Conservation (phyloP, 805 yeast species). For the Starmera amethionina region DNA sequence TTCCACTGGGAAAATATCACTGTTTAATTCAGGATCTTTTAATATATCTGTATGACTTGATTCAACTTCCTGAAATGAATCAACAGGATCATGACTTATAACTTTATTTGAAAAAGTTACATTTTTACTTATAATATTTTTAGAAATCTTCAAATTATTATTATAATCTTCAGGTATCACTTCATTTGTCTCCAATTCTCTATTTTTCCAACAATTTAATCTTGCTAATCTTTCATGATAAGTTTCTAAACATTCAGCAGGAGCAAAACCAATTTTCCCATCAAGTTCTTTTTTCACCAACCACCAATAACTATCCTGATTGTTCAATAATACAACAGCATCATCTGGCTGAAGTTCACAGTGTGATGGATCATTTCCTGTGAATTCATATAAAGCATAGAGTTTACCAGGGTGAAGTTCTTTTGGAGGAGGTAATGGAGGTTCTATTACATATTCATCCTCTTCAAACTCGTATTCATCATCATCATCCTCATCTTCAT, state of each 20-base stretch:
- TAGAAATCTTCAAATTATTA: not conserved
- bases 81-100: not conserved
- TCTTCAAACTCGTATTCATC: conserved; percentile 29
- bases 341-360: conserved; percentile 73
- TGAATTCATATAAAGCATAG: conserved; percentile 80
- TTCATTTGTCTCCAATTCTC: conserved; percentile 31
- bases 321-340: conserved; percentile 73
- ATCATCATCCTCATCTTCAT: conserved; percentile 16
- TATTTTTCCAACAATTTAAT: conserved; percentile 86
- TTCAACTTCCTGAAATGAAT: conserved; percentile 4
- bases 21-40: conserved; percentile 1
- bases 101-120: conserved; percentile 13
- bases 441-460: conserved; percentile 28
- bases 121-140: conserved; percentile 6
- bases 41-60: not conserved
- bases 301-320: conserved; percentile 97
- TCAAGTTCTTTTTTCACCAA: conserved; percentile 51
- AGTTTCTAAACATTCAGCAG: conserved; percentile 91
- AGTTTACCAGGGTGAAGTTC: conserved; percentile 76
- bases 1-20: conserved; percentile 14
- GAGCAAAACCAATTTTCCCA: conserved; percentile 84
- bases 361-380: conserved; percentile 91
- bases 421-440: conserved; percentile 50
- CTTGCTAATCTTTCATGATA: conserved; percentile 87
- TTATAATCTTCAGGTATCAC: conserved; percentile 2